Evolutionary conservation across 73 alveolate genomes (phyloP), one percentile per base, ranked within the genome.

Genomic region (Loxodes magnus): DNA sequence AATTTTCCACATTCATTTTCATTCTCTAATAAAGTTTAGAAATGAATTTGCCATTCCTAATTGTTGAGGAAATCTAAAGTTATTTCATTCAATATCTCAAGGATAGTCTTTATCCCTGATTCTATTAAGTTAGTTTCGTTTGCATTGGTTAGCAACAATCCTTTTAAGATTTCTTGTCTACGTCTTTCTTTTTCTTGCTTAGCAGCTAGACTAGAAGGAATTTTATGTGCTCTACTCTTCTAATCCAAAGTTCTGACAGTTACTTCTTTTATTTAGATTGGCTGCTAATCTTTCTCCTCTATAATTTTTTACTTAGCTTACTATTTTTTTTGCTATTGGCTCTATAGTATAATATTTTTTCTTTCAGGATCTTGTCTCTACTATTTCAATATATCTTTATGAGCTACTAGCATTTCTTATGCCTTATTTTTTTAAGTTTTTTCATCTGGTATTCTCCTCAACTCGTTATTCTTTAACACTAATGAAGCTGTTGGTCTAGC

Each of bases 351-450:
- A 21, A 41, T 41, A 21, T 25, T 16, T n/a, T n/a, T n/a, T 9
- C 59, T 16, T 9, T 41, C 59, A n/a, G 59, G 59, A 17, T 46
- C 59, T 23, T 37, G 22, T 24, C 59, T 46, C 27, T 46, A 37
- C 27, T 25, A 2, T 21, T 41, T 16, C 19, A 46, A n/a, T 2
- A 25, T 46, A 3, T 46, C 59, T 20, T 5, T 46, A 24, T 46
- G 59, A 17, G 22, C n/a, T 10, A 25, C 27, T 25, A 46, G 27
- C 23, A 46, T 19, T 25, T 16, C 15, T 0, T 10, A 2, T n/a
- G 59, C 59, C 1, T 10, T 37, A 1, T n/a, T 10, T 16, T 46
- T 41, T 25, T 46, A 0, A 9, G 59, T 46, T 24, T 46, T 46
- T 19, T 46, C 27, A 24, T 46, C 59, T 2, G 22, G 27, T 5